Conservation (phyloP, 2,329 filamentous ascomycete genomes). For the Thermochaetoides dissita region DNA sequence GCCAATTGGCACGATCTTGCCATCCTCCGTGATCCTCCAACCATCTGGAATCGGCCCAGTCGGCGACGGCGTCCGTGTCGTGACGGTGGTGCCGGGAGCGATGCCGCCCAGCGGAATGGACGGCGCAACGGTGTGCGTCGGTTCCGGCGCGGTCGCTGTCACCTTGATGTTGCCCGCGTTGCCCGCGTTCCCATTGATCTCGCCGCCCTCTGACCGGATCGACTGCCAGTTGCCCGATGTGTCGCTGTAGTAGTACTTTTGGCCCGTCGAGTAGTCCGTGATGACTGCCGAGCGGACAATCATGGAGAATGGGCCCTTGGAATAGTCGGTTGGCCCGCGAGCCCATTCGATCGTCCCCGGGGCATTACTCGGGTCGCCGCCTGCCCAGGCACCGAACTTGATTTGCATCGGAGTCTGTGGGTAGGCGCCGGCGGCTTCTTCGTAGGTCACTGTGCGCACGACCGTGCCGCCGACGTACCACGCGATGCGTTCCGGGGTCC, state of each 20-base stretch:
- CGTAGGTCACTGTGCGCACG: constrained; percentile 59
- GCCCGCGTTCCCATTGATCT: constrained; percentile 54
- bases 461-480: constrained; percentile 73
- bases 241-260: constrained; percentile 69
- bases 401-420: constrained; percentile 93
- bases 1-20: constrained; percentile 64
- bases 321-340: constrained; percentile 71
- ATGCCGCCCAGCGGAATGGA: constrained; percentile 60
- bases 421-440: constrained; percentile 64
- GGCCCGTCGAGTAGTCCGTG: constrained; percentile 87
- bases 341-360: constrained; percentile 83
- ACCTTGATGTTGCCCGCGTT: constrained; percentile 36
- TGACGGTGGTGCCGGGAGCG: constrained; percentile 39
- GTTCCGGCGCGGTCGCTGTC: constrained; percentile 46
- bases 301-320: constrained; percentile 75
- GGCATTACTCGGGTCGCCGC: constrained; percentile 69
- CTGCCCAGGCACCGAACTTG: constrained; percentile 84
- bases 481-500: constrained; percentile 71
- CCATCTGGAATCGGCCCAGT: constrained; percentile 53
- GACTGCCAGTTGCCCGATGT: constrained; percentile 65
- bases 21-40: constrained; percentile 65
- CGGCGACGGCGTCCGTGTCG: constrained; percentile 34
- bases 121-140: constrained; percentile 46
- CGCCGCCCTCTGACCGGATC: constrained; percentile 67
- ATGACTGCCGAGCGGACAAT: constrained; percentile 60